These are phyloP conservation scores for Neurospora crassa DNA, from an alignment of 2,329 filamentous ascomycete genomes.

Conservation along the genomic window DNA sequence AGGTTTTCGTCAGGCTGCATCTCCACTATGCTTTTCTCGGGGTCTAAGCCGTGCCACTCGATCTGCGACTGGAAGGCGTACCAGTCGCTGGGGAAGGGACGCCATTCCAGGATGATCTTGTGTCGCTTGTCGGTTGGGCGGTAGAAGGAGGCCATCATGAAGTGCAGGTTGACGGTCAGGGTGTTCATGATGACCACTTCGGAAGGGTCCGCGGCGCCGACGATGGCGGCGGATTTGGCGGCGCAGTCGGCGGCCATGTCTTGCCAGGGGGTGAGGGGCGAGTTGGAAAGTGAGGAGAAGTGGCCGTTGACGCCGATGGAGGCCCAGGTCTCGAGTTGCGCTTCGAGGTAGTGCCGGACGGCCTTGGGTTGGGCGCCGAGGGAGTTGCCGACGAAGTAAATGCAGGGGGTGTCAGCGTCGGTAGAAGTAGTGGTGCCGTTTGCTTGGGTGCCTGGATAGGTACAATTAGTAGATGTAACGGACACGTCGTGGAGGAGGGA, in stretches of 20 bases:
- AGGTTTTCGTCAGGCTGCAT: constrained; percentile 54
- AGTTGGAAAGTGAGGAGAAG: constrained; percentile 60
- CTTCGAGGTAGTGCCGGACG: constrained; percentile 54
- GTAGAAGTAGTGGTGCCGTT: constrained; percentile 17
- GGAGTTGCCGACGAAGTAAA: constrained; percentile 87
- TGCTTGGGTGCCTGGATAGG: constrained; percentile 6
- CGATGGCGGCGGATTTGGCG: constrained; percentile 58
- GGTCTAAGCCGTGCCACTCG: constrained; percentile 56
- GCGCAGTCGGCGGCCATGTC: constrained; percentile 70
- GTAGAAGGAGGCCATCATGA: constrained; percentile 81
- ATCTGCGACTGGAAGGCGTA: constrained; percentile 82
- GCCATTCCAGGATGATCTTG: constrained; percentile 83
- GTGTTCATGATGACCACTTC: constrained; percentile 88
- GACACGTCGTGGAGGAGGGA: no score
- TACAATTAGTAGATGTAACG: no score
- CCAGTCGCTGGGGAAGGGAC: constrained; percentile 83
- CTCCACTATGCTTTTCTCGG: constrained; percentile 60
- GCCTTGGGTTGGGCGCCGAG: constrained; percentile 72
- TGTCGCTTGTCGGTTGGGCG: constrained; percentile 51
- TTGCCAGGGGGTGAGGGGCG: constrained; percentile 59
- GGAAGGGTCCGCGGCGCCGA: constrained; percentile 55
- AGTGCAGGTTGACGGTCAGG: constrained; percentile 70
- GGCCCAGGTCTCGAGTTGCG: constrained; percentile 75
- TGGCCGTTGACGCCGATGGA: constrained; percentile 79
- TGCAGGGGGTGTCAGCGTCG: constrained; percentile 36